phyloP scores from a whole-genome alignment of 768 basidiomycete species.

The Favolaschia claudopus region DNA sequence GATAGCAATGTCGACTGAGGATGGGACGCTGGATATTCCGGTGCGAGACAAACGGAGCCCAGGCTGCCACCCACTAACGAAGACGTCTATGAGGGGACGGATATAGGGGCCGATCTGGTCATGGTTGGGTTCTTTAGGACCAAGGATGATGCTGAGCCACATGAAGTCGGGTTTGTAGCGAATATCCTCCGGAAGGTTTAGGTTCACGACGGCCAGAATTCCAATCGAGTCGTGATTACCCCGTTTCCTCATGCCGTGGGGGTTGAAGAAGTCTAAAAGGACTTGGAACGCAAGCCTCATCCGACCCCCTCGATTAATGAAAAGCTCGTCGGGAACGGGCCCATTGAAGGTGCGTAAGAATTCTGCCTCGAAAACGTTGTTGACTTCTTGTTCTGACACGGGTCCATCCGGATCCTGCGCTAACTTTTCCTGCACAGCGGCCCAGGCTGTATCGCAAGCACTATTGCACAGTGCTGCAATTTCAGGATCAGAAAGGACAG shows the following conservation, averaged over 20 bases:
- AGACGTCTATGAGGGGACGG: constrained; percentile 32
- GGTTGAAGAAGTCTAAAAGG: constrained; percentile 37
- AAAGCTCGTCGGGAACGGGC: constrained; percentile 18
- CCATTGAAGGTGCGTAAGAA: constrained; percentile 35
- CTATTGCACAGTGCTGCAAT: constrained; percentile 15
- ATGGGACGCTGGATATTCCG: not conserved
- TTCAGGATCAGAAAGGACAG: constrained; percentile 18
- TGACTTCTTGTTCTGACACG: constrained; percentile 1
- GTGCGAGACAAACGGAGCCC: constrained; percentile 15
- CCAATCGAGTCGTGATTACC: constrained; percentile 29
- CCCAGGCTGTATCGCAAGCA: constrained; percentile 21
- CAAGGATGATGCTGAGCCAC: constrained; percentile 32
- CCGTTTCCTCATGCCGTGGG: constrained; percentile 25
- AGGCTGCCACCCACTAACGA: constrained; percentile 16
- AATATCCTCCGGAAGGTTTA: constrained; percentile 36
- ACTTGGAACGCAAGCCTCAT: constrained; percentile 27
- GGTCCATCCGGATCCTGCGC: not conserved
- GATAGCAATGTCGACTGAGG: not conserved
- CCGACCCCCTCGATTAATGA: constrained; percentile 18
- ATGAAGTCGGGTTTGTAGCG: constrained; percentile 37
- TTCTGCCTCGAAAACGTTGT: constrained; percentile 29
- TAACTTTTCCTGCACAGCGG: constrained; percentile 3
- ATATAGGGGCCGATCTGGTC: constrained; percentile 34
- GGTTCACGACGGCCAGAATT: constrained; percentile 33
- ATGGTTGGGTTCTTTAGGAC: constrained; percentile 31